Evolutionary conservation across 441 rosid species (phyloP).

Genomic region (Rhodomyrtus psidioides): DNA sequence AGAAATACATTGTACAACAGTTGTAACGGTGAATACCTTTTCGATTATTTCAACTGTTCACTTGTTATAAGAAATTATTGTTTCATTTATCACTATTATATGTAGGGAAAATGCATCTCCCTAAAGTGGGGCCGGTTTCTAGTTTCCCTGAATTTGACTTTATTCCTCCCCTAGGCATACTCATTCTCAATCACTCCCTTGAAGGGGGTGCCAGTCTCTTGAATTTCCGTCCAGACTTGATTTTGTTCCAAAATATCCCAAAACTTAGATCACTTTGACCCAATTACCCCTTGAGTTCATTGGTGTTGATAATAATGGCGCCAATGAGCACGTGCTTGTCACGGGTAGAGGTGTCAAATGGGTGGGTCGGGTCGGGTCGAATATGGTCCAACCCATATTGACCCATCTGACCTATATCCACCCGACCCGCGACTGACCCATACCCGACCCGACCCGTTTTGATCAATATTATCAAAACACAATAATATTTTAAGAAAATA

Average conservation of each 20-base stretch:
- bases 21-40: neutral
- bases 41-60: neutral
- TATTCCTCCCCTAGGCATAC: neutral
- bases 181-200: neutral
- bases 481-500: too few species aligned
- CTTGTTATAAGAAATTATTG: neutral
- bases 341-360: too few species aligned
- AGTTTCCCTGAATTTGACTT: neutral
- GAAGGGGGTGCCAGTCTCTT: neutral
- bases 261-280: neutral
- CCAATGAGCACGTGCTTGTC: neutral
- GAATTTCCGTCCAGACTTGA: neutral
- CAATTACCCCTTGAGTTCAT: neutral
- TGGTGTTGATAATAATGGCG: neutral
- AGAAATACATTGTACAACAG: neutral
- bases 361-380: too few species aligned
- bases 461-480: too few species aligned
- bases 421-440: too few species aligned
- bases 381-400: too few species aligned
- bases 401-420: too few species aligned
- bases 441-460: too few species aligned
- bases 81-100: neutral
- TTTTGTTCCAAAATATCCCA: neutral
- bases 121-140: neutral
- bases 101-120: neutral